Conservation (phyloP, 352 stramenopile species). For the Pythium vanterpoolii region DNA sequence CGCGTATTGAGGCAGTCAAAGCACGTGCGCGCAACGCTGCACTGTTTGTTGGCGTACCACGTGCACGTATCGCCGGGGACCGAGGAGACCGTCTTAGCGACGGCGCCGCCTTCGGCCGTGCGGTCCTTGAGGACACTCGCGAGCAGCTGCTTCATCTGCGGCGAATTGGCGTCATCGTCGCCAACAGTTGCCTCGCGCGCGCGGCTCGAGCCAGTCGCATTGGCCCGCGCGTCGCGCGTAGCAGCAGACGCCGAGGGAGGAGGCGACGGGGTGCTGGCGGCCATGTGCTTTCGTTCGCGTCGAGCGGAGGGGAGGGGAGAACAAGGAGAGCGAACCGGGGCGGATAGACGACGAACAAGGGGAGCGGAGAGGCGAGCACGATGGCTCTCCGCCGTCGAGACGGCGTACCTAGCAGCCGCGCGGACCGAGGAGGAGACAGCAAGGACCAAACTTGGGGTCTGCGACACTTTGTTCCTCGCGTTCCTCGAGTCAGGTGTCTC, state of each 20-base stretch:
- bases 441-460: neutral
- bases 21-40: slow-evolving; percentile 45
- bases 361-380: too few relatives aligned
- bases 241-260: neutral
- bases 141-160: neutral
- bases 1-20: slow-evolving; percentile 58
- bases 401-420: too few relatives aligned
- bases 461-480: slow-evolving; percentile 1
- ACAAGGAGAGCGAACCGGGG: neutral
- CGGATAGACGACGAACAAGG: too few relatives aligned
- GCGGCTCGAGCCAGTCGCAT: neutral
- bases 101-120: slow-evolving; percentile 14
- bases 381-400: too few relatives aligned
- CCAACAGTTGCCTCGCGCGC: neutral
- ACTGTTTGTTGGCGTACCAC: slow-evolving; percentile 31
- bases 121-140: slow-evolving; percentile 22
- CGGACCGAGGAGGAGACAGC: neutral
- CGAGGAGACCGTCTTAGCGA: slow-evolving; percentile 3
- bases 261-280: neutral
- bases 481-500: neutral
- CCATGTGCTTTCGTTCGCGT: neutral
- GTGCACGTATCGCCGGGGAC: slow-evolving; percentile 29
- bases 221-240: neutral
- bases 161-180: slow-evolving; percentile 1
- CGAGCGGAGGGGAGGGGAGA: neutral